Evolutionary conservation across 257 asterid genomes (phyloP).

Genomic region (Anisodus acutangulus): DNA sequence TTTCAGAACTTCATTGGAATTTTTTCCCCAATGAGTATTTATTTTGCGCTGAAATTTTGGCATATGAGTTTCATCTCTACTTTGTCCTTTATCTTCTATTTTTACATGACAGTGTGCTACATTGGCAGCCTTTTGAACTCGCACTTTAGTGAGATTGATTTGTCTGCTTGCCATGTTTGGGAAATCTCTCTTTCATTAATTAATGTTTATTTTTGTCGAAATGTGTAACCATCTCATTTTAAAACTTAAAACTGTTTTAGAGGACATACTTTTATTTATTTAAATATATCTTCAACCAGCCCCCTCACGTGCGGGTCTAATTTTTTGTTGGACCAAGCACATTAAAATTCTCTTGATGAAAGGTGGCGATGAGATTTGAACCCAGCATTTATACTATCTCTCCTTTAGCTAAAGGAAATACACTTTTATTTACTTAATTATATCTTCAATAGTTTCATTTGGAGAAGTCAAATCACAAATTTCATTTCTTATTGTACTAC

Average conservation of each 20-base stretch:
- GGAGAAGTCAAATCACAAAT: not conserved
- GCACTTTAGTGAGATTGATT: conserved; percentile 4
- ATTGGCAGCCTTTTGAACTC: not conserved
- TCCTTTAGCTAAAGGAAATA: not conserved
- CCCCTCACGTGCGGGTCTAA: not conserved
- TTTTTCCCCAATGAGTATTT: not conserved
- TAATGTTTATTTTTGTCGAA: not conserved
- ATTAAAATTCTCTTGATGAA: not conserved
- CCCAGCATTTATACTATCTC: not conserved
- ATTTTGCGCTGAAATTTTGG: not conserved
- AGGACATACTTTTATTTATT: not conserved
- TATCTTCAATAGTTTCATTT: not conserved
- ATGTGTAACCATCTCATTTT: not conserved
- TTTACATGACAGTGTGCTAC: not conserved
- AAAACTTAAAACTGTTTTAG: not conserved
- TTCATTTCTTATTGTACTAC: not conserved
- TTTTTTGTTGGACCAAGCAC: not conserved
- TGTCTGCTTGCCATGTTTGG: conserved; percentile 10
- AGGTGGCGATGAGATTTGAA: not conserved
- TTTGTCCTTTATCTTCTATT: conserved; percentile 3
- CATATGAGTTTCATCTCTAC: not conserved
- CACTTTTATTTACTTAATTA: not conserved
- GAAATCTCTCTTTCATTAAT: not conserved
- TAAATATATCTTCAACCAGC: not conserved
- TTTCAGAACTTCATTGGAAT: not conserved